Base-by-base conservation (phyloP, 1,139 yeast species). In the Pichia sp. region DNA sequence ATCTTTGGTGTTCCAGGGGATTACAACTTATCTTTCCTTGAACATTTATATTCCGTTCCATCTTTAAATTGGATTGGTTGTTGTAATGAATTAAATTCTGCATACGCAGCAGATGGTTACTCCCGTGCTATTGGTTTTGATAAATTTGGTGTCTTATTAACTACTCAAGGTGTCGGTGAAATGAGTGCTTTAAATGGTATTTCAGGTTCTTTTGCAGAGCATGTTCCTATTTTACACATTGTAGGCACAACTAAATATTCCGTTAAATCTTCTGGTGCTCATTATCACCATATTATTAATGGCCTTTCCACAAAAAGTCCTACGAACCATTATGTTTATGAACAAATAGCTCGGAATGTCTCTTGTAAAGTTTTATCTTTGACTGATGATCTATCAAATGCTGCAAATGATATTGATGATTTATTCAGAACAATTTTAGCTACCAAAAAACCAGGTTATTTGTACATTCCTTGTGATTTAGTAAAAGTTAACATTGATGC, bases 161-260 rank as follows among this genome's bases (percentile, higher is more conserved):
- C 86, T 37, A 79, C 86, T 18, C 84, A 72, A 64, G 95, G 95
- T 43, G 95, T 86, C 37, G 96, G 95, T 47, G 95, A 86, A 62
- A 71, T 86, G 50, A 78, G 87, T 45, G 95, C 94, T 7, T 62
- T 85, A 53, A 87, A 87, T 64, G 96, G 94, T 42, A 70, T 83
- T 45, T 72, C 87, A 41, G 94, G 95, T 46, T 76, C 94, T 2
- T 81, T 73, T 67, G 83, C 93, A 35, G 95, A 86, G 62, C 78
- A 72, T 56, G 81, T 80, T 40, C 94, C 94, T n/a, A 72, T 86
- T 25, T 68, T 87, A 48, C 95, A 85, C 64, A 79, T 87, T 52
- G 95, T 87, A 21, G 96, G 96, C 40, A 78, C 85, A 31, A 77
- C 87, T 33, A 71, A 82, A 35, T 65, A 69, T 14, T 52, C 58